Base-by-base conservation (phyloP, 179 eudicot species). In the Drosera spatulata region DNA sequence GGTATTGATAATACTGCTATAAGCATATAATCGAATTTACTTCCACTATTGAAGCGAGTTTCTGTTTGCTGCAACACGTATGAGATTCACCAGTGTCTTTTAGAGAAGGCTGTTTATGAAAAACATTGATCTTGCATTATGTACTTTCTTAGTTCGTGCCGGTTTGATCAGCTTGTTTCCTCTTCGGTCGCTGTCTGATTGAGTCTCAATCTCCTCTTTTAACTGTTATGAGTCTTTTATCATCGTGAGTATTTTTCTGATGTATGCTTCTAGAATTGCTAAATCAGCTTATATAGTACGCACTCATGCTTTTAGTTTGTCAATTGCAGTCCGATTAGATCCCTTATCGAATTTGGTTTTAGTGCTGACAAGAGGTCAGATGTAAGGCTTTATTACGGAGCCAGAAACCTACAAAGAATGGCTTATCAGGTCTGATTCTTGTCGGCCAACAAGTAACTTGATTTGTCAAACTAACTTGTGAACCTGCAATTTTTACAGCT, bases 371-470 rank as follows among this genome's bases (percentile, higher is more conserved):
- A 76, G 74, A 80, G 98, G 78, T 75, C 93, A 41, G 96, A 91
- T 72, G 96, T 91, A 59, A 86, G 98, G 73, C 89, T 91, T 14
- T 91, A 88, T 66, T 91, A 84, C 38, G 98, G 98, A 68, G 96
- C 93, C 56, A 80, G 90, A 77, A 91, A 86, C 78, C 79, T 91
- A 62, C 72, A 72, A 53, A 84, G 98, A 69, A 91, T 91, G 98
- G 98, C 98, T 57, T 88, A 91, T 77, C 96, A 88, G 96, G 98
- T 91, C 50, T 55, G 58, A 59, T 6, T n/a, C n/a, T n/a, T n/a
- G n/a, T n/a, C n/a, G n/a, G n/a, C n/a, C n/a, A n/a, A n/a, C n/a
- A n/a, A n/a, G n/a, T n/a, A n/a, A 11, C 42, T 3, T 58, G 41
- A 41, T 41, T 22, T 44, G 13, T 1, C 3, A 6, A 15, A n/a